Conservation (phyloP, 2,329 filamentous ascomycete species). For the Colletotrichum euphorbiae region DNA sequence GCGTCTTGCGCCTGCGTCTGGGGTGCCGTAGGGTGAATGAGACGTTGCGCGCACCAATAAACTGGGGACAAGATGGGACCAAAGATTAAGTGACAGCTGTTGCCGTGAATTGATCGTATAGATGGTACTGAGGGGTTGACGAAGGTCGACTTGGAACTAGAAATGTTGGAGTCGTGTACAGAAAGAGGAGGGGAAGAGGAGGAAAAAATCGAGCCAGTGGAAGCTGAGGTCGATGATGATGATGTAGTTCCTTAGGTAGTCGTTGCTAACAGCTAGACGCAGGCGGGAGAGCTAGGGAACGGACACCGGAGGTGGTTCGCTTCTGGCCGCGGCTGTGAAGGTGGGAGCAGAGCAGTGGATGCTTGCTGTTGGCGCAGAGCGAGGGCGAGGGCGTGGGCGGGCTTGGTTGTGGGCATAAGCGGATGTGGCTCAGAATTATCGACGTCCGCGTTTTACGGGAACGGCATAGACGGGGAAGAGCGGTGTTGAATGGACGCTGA, state of each 20-base stretch:
- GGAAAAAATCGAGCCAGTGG: conserved; percentile 7
- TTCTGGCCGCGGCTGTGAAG: conserved; percentile 30
- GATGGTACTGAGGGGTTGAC: conserved; percentile 16
- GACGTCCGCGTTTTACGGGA: conserved; percentile 37
- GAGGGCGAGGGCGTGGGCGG: not conserved
- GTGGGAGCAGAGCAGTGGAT: conserved; percentile 22
- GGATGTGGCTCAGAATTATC: conserved; percentile 31
- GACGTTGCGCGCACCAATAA: conserved; percentile 35
- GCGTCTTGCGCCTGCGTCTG: conserved; percentile 20
- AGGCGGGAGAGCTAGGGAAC: conserved; percentile 14
- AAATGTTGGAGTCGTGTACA: not conserved
- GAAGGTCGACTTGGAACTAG: not conserved
- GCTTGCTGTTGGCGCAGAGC: conserved; percentile 17
- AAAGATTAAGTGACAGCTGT: conserved; percentile 35
- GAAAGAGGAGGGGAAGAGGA: conserved; percentile 6
- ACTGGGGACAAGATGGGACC: conserved; percentile 35
- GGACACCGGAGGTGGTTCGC: conserved; percentile 17
- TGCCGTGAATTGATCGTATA: conserved; percentile 36
- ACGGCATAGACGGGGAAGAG: conserved; percentile 30
- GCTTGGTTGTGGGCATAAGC: conserved; percentile 25
- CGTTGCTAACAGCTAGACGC: not conserved
- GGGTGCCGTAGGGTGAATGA: conserved; percentile 32
- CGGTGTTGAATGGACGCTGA: conserved; percentile 1
- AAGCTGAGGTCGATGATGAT: conserved; percentile 35
- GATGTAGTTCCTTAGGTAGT: conserved; percentile 28